phyloP scores from a whole-genome alignment of 2,329 filamentous ascomycete species.

The Rugonectria rugulosa region DNA sequence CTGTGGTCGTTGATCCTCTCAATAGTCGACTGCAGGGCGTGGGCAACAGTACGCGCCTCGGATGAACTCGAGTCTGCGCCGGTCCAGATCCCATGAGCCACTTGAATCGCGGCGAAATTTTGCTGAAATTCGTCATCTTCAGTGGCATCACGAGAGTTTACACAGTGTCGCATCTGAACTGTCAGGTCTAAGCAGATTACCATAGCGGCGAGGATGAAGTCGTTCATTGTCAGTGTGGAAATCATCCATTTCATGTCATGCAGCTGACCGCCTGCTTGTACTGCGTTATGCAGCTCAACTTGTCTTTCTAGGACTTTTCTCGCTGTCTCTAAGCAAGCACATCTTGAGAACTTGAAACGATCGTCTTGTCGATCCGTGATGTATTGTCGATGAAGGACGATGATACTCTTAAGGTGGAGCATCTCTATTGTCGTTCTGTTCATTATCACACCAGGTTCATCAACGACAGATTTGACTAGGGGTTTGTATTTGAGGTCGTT shows the following conservation, averaged over 20 bases:
- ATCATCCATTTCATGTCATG: conserved; percentile 55
- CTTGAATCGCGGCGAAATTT: no score
- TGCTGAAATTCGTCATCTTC: no score
- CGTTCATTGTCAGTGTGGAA: conserved; percentile 53
- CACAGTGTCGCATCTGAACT: no score
- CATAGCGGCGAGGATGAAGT: conserved; percentile 60
- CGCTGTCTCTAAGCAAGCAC: conserved; percentile 39
- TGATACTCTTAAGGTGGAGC: conserved; percentile 41
- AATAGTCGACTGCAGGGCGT: no score
- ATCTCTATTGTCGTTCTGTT: conserved; percentile 41
- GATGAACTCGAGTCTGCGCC: no score
- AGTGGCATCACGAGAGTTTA: no score
- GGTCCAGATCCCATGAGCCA: no score
- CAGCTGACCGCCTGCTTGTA: conserved; percentile 52
- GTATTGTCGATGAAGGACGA: conserved; percentile 43
- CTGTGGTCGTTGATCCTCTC: no score
- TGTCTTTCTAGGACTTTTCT: conserved; percentile 38
- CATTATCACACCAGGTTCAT: conserved; percentile 36
- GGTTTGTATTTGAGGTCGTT: conserved; percentile 33
- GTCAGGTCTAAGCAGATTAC: conserved; percentile 53
- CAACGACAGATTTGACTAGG: conserved; percentile 39
- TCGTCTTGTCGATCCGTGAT: conserved; percentile 30
- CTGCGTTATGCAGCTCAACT: conserved; percentile 41
- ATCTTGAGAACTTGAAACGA: conserved; percentile 27
- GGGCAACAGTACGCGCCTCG: no score